Evolutionary conservation across 371 early-diverging fungal genomes (phyloP).

Genomic region (Circinella minor): DNA sequence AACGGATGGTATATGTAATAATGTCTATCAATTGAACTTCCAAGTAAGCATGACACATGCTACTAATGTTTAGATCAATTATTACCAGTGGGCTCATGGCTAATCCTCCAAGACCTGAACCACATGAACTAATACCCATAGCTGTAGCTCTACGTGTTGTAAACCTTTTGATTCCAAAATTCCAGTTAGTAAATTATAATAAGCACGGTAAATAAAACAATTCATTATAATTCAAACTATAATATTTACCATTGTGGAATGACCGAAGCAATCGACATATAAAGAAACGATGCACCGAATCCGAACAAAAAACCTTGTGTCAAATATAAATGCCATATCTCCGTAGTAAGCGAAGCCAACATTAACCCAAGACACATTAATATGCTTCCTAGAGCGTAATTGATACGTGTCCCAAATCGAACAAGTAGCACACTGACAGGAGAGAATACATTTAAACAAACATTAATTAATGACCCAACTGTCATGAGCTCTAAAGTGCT

Average conservation of each 20-base stretch:
- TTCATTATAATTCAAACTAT: neutral
- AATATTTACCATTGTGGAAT: neutral
- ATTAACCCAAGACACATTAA: slow-evolving; percentile 54
- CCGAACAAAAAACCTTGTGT: slow-evolving; percentile 60
- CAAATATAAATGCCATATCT: slow-evolving; percentile 62
- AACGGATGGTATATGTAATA: too few species aligned
- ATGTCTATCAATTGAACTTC: too few species aligned
- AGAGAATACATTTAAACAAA: slow-evolving; percentile 47
- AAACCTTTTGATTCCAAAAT: slow-evolving; percentile 22
- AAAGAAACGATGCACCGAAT: slow-evolving; percentile 40
- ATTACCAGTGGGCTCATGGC: slow-evolving; percentile 46
- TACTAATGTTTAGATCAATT: neutral
- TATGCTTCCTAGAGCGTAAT: slow-evolving; percentile 45
- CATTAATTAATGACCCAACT: slow-evolving; percentile 49
- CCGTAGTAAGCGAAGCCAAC: slow-evolving; percentile 46
- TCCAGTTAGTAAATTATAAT: too few species aligned
- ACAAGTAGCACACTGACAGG: slow-evolving; percentile 47
- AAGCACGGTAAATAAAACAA: too few species aligned
- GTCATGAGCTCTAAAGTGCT: slow-evolving; percentile 51
- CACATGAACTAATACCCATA: slow-evolving; percentile 78
- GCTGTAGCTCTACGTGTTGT: slow-evolving; percentile 59
- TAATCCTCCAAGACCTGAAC: slow-evolving; percentile 78
- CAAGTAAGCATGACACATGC: too few species aligned
- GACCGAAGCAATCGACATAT: slow-evolving; percentile 21
- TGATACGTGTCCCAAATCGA: slow-evolving; percentile 41